phyloP scores from a whole-genome alignment of 768 basidiomycete genomes.

The Trametes coccinea region DNA sequence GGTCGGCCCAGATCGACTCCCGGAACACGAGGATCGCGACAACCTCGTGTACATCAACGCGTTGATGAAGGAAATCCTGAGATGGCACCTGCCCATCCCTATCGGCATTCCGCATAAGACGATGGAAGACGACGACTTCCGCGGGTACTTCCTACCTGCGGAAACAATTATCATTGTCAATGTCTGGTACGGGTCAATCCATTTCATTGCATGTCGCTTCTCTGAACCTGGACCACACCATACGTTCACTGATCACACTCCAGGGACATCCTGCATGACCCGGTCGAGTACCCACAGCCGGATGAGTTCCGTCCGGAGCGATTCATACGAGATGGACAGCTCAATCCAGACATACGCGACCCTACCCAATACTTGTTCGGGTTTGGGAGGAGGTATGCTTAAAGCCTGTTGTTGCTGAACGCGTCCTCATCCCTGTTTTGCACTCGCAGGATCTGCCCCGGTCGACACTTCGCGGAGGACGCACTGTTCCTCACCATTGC shows the following conservation, averaged over 20 bases:
- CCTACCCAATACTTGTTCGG: conserved; percentile 26
- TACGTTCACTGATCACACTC: too few species aligned
- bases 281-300: conserved; percentile 22
- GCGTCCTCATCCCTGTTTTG: too few species aligned
- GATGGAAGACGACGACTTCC: conserved; percentile 26
- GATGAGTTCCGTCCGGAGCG: conserved; percentile 28
- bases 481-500: conserved; percentile 14
- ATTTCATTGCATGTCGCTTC: background rate
- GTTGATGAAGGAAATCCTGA: conserved; percentile 11
- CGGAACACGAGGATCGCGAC: conserved; percentile 7
- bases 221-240: background rate
- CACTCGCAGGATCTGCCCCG: conserved; percentile 9
- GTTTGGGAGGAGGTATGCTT: conserved; percentile 15
- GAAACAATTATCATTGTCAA: conserved; percentile 27
- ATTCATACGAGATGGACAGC: conserved; percentile 18
- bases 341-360: conserved; percentile 19
- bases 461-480: conserved; percentile 1
- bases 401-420: too few species aligned
- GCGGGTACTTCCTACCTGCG: conserved; percentile 25
- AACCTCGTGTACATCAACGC: conserved; percentile 14
- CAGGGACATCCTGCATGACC: conserved; percentile 6
- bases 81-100: conserved; percentile 15
- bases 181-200: conserved; percentile 20
- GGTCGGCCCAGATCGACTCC: conserved; percentile 12
- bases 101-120: conserved; percentile 30